Evolutionary conservation across 495 filamentous ascomycete species (phyloP), one percentile per base, ranked within the genome.

Genomic region (Aspergillus mulundensis): DNA sequence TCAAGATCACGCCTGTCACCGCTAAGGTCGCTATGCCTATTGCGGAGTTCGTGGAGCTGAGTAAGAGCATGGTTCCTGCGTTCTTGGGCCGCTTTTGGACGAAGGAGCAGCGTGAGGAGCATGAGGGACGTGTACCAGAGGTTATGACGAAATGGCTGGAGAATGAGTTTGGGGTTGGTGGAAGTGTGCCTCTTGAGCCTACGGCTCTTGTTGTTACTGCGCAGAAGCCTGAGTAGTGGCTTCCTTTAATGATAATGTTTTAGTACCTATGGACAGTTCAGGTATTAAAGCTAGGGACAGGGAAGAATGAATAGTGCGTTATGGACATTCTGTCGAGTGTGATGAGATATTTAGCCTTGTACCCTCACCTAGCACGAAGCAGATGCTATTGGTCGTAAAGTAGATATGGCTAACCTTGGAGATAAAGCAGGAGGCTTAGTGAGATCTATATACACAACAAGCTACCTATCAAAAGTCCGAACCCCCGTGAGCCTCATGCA

Each of bases 191-290:
- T 1, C 65, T 69, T 50, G 60, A 70, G 15, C 74, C 69, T 61
- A 50, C 53, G 18, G 74, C 68, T 14, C 64, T 76, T 53, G 24
- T 77, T 16, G 69, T 70, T 3, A 72, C 66, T 16, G 68, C 58
- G 7, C 57, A 48, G 39, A 75, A 75, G 54, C 42, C 66, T 44
- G 18, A 45, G 34, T 25, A 1, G 16, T 21, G 34, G 7, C 5
- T 14, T 36, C 5, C 7, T 36, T 36, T 8, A 8, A 28, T 4
- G 3, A 28, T 28, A 28, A 28, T 28, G 25, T 28, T n/a, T n/a
- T 8, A 28, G 12, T 46, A 8, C 28, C 11, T 1, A 7, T n/a
- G n/a, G 14, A 7, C 16, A 34, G 45, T 24, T 57, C 7, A 30
- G 42, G 46, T 23, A 24, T 38, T 56, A 19, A 8, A 28, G 25